Evolutionary conservation across 768 basidiomycete genomes (phyloP).

Genomic region (Russula emetica): DNA sequence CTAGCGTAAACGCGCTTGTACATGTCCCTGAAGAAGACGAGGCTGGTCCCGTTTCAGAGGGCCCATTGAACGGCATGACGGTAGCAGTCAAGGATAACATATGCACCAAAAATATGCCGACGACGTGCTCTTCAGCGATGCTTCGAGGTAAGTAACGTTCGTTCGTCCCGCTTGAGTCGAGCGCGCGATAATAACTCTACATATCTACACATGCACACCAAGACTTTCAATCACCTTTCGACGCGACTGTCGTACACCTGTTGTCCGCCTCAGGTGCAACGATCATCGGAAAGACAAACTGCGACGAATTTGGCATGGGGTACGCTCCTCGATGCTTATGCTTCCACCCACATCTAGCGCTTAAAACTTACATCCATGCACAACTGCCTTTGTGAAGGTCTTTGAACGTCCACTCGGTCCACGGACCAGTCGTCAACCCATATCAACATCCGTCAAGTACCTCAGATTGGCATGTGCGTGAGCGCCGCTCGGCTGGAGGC

Average conservation of each 20-base stretch:
- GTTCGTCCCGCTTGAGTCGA: neutral
- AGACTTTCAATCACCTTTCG: conserved; percentile 79
- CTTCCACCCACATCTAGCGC: neutral
- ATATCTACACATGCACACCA: conserved; percentile 32
- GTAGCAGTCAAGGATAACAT: conserved; percentile 89
- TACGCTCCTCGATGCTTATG: conserved; percentile 38
- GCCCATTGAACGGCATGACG: conserved; percentile 40
- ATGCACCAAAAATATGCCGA: conserved; percentile 57
- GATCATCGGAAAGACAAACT: conserved; percentile 86
- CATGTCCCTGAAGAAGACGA: conserved; percentile 19
- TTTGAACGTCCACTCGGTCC: conserved; percentile 64
- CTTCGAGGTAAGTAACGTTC: conserved; percentile 52
- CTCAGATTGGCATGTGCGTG: conserved; percentile 33
- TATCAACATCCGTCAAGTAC: conserved; percentile 35
- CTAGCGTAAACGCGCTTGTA: conserved; percentile 55
- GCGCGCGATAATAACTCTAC: neutral
- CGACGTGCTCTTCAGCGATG: conserved; percentile 77
- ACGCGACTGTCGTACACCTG: conserved; percentile 75
- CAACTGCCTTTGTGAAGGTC: conserved; percentile 46
- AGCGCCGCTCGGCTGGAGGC: conserved; percentile 74
- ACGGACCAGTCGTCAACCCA: conserved; percentile 81
- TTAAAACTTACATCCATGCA: neutral
- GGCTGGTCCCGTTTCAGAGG: conserved; percentile 18
- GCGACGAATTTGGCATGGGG: conserved; percentile 99
- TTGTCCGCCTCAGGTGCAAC: conserved; percentile 60